Percentiles rank a stretch among this genome's conserved stretches.
Conservation (phyloP, 164 flowering plant species). For the Stephania japonica region DNA sequence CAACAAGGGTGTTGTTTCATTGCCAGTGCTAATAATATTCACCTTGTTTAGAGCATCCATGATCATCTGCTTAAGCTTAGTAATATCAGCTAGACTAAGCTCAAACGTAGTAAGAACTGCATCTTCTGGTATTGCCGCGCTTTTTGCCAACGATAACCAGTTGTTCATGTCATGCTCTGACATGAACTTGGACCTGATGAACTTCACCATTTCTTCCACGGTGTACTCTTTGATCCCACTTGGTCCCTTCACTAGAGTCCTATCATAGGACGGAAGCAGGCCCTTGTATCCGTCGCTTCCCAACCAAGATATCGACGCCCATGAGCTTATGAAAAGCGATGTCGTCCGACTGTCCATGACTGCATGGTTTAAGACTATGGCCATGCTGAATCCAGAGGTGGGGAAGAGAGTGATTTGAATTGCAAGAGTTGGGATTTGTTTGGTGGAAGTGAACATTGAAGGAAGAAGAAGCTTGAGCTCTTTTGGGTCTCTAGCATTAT, state of each 20-base stretch:
- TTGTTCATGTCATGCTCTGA: background rate
- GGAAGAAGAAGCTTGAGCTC: slow-evolving; percentile 28
- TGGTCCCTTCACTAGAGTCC: too few relatives aligned
- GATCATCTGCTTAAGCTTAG: background rate
- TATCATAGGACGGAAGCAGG: too few relatives aligned
- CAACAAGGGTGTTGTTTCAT: background rate
- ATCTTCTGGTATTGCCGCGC: background rate
- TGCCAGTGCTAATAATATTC: too few relatives aligned
- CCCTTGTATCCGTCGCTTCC: too few relatives aligned
- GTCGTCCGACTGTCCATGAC: too few relatives aligned
- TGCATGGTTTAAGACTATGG: slow-evolving; percentile 29
- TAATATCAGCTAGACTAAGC: background rate
- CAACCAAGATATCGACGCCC: too few relatives aligned
- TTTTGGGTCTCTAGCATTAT: slow-evolving; percentile 15
- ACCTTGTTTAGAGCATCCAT: background rate
- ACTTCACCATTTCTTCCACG: too few relatives aligned
- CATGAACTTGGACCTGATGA: background rate
- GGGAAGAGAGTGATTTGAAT: slow-evolving; percentile 38
- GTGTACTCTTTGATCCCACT: too few relatives aligned
- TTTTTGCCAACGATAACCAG: background rate
- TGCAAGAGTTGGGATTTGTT: slow-evolving; percentile 20
- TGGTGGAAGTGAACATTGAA: slow-evolving; percentile 8
- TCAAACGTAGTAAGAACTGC: background rate
- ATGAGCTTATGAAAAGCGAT: too few relatives aligned
- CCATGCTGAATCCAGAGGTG: slow-evolving; percentile 18